Conservation (phyloP, 352 stramenopile species). For the Globisporangium megalacanthum region DNA sequence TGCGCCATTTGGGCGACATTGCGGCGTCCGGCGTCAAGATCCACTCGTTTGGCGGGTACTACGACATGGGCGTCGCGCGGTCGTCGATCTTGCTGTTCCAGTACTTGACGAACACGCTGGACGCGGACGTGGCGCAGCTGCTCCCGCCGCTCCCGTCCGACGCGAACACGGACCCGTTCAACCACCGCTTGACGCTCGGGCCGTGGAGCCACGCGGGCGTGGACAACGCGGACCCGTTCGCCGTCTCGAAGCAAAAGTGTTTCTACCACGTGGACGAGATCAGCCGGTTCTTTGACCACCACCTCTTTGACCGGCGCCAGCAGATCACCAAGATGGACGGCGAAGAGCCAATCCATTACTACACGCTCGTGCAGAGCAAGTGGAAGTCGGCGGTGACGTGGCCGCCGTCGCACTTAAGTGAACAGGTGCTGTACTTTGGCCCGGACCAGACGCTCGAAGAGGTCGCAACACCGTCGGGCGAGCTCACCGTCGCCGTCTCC, state of each 20-base stretch:
- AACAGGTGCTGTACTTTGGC: constrained; percentile 50
- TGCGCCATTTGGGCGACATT: constrained; percentile 53
- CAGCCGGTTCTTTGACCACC: constrained; percentile 80
- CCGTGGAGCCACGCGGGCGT: constrained; percentile 81
- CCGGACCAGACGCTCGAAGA: constrained; percentile 43
- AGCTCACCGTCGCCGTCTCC: constrained; percentile 32
- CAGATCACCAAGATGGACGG: constrained; percentile 49
- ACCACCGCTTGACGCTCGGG: constrained; percentile 70
- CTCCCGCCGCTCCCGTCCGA: constrained; percentile 46
- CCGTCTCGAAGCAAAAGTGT: constrained; percentile 76
- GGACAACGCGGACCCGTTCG: constrained; percentile 77
- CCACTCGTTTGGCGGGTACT: constrained; percentile 67
- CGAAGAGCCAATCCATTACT: constrained; percentile 79
- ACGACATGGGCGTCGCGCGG: constrained; percentile 67
- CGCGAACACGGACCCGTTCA: constrained; percentile 30
- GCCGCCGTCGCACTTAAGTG: constrained; percentile 53
- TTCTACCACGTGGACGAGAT: constrained; percentile 83
- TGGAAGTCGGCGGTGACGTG: constrained; percentile 64
- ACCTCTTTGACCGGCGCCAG: constrained; percentile 63
- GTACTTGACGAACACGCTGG: constrained; percentile 76
- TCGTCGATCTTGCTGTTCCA: constrained; percentile 73
- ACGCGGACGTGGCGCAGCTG: constrained; percentile 44
- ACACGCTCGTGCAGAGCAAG: constrained; percentile 64
- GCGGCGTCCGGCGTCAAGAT: constrained; percentile 65
- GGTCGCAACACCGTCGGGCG: constrained; percentile 27